A percentile compares a stretch with the other conserved stretches of the same genome.
These are phyloP conservation scores for Neoscytalidium dimidiatum DNA, from an alignment of 2,329 filamentous ascomycete genomes.

Conservation along the genomic window DNA sequence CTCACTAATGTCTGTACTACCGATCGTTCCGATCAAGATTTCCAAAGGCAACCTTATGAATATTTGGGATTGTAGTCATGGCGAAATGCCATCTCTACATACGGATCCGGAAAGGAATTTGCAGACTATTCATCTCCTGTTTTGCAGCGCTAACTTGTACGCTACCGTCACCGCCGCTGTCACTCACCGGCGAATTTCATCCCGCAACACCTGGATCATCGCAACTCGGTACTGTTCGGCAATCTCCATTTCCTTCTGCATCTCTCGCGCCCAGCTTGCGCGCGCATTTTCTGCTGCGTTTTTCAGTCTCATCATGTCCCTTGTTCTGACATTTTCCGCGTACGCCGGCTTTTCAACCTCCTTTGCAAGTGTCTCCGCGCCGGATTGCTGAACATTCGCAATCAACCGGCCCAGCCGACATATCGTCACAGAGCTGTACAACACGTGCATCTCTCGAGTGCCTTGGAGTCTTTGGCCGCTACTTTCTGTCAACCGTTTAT, in stretches of 20 bases:
- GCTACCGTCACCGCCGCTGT: not conserved
- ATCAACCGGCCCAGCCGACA: not conserved
- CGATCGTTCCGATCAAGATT: too few relatives aligned
- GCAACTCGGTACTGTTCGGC: slow-evolving; percentile 4
- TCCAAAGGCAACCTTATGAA: too few relatives aligned
- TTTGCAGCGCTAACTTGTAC: too few relatives aligned
- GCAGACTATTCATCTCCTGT: too few relatives aligned
- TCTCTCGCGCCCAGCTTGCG: not conserved
- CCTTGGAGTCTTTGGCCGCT: not conserved
- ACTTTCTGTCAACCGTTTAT: not conserved
- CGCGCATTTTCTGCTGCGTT: not conserved
- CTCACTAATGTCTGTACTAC: too few relatives aligned
- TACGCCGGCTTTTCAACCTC: not conserved
- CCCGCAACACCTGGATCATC: slow-evolving; percentile 1
- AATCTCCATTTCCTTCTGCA: slow-evolving; percentile 2
- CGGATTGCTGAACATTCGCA: not conserved
- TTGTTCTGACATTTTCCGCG: not conserved
- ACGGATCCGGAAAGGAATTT: too few relatives aligned
- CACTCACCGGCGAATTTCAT: not conserved
- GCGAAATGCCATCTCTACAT: too few relatives aligned
- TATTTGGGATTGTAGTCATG: too few relatives aligned
- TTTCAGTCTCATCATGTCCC: not conserved
- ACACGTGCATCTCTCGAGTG: not conserved
- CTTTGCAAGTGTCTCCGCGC: not conserved
- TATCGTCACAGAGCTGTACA: not conserved